Percentiles rank a stretch among this genome's conserved stretches.
phyloP scores from a whole-genome alignment of 169 alveolate genomes.

The Eimeria falciformis region DNA sequence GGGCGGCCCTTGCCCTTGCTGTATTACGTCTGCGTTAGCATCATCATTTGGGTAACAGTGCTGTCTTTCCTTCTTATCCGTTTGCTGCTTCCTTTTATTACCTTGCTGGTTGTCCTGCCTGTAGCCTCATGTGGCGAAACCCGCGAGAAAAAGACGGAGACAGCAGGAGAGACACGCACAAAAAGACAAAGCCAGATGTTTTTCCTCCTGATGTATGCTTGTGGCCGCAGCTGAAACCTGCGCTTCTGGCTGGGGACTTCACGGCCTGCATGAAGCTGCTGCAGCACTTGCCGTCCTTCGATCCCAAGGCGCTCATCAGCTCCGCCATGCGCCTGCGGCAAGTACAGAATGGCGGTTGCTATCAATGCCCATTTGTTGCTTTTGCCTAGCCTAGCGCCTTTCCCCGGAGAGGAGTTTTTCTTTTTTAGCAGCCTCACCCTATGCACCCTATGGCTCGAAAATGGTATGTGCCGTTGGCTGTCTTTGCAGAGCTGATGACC shows the following conservation, averaged over 20 bases:
- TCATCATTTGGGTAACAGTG: slow-evolving; percentile 69
- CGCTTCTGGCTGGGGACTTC: slow-evolving; percentile 78
- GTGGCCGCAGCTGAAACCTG: slow-evolving; percentile 74
- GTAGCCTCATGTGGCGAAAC: not conserved
- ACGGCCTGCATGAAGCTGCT: slow-evolving; percentile 78
- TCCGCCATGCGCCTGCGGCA: slow-evolving; percentile 69
- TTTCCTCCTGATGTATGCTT: not conserved
- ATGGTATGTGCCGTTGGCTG: not conserved
- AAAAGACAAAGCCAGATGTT: not conserved
- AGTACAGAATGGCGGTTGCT: not conserved
- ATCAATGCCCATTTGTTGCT: no score
- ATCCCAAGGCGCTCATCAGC: slow-evolving; percentile 73
- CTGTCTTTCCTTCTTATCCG: not conserved
- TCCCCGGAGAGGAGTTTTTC: no score
- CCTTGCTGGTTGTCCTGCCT: not conserved
- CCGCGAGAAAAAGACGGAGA: not conserved
- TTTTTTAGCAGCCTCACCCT: no score
- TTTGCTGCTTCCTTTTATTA: not conserved
- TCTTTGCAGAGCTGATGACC: slow-evolving; percentile 56
- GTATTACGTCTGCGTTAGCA: slow-evolving; percentile 77
- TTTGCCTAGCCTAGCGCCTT: not conserved
- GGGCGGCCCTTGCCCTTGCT: slow-evolving; percentile 72
- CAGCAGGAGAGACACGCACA: not conserved
- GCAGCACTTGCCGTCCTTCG: slow-evolving; percentile 80
- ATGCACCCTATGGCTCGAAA: not conserved